Base-by-base conservation (phyloP, 2,329 filamentous ascomycete species). In the Aspergillus ustus region DNA sequence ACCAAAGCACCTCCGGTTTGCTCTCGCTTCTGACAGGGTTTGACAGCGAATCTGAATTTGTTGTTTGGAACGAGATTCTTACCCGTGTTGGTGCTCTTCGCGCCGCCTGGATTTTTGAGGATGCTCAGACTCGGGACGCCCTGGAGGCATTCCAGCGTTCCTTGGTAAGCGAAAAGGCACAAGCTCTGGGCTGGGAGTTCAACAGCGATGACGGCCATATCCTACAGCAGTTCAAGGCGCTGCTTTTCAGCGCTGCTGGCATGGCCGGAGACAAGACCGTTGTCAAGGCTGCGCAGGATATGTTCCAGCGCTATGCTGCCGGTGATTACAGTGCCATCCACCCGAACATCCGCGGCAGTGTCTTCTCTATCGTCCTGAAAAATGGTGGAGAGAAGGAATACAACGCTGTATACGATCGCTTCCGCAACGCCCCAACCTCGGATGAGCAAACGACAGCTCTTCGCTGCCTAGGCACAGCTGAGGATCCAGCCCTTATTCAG, bases 41-140 rank as follows among this genome's bases (percentile, higher is more conserved):
- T 73, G 87, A 89, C 72, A 82, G 79, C 64, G 94, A 98, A 80
- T 83, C 88, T 0, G 91, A 96, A 71, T 97, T 93, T 67, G 91
- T 97, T 44, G 94, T 98, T 3, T 98, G 94, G 94, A 93, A 92
- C 68, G 93, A 97, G 77, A 91, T 98, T 62, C 85, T 93, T 53
- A 85, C 90, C 50, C 89, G 93, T 51, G 85, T 97, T 62, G 87
- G 86, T 25, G 84, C 88, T n/a, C 85, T 98, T 40, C 90, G 93
- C 68, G 86, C 86, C 57, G 91, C 94, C 7, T 98, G 93, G 93
- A 83, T 94, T 52, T 96, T 96, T 67, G 92, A 97, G 76, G 90
- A 96, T 61, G 78, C 89, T 63, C 83, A 87, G 63, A 75, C 73
- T 53, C 89, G 87, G 67, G 87, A 93, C 65, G 91, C 90, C 5